These are phyloP conservation scores for Globisporangium sylvaticum DNA, from an alignment of 352 stramenopile species.

Conservation along the genomic window DNA sequence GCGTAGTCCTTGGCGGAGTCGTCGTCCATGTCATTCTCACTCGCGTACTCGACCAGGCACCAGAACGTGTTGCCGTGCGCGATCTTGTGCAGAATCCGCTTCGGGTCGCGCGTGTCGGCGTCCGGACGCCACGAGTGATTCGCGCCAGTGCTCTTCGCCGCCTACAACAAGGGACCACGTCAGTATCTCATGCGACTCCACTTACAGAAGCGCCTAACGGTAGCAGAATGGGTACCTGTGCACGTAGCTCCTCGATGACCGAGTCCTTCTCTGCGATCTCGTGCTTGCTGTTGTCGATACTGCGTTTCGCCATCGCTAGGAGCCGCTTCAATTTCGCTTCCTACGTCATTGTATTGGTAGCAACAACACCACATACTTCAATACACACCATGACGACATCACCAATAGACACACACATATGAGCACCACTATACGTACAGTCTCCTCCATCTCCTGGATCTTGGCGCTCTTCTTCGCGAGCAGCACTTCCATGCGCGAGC, in stretches of 20 bases:
- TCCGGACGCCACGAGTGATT: constrained; percentile 51
- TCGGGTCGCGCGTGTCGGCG: constrained; percentile 47
- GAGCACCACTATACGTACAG: constrained; percentile 23
- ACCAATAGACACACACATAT: background rate
- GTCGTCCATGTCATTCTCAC: constrained; percentile 65
- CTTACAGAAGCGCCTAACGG: background rate
- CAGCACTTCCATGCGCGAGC: constrained; percentile 52
- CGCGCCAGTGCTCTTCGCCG: constrained; percentile 28
- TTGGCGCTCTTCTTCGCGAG: constrained; percentile 66
- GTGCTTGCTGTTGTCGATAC: constrained; percentile 87
- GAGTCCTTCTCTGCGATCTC: constrained; percentile 67
- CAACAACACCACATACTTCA: background rate
- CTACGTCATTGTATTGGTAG: constrained; percentile 17
- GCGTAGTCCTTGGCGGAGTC: constrained; percentile 40
- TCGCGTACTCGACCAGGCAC: constrained; percentile 82
- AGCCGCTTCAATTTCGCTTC: constrained; percentile 81
- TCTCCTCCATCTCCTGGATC: constrained; percentile 78
- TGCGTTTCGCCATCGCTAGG: constrained; percentile 84
- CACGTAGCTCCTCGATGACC: constrained; percentile 40
- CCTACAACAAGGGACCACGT: constrained; percentile 8
- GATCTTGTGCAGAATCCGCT: constrained; percentile 66
- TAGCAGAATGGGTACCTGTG: constrained; percentile 20
- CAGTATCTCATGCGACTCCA: background rate
- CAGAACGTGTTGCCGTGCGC: constrained; percentile 53
- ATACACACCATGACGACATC: background rate